Conservation (phyloP, 2,329 filamentous ascomycete genomes). For the Penicillium sp. region DNA sequence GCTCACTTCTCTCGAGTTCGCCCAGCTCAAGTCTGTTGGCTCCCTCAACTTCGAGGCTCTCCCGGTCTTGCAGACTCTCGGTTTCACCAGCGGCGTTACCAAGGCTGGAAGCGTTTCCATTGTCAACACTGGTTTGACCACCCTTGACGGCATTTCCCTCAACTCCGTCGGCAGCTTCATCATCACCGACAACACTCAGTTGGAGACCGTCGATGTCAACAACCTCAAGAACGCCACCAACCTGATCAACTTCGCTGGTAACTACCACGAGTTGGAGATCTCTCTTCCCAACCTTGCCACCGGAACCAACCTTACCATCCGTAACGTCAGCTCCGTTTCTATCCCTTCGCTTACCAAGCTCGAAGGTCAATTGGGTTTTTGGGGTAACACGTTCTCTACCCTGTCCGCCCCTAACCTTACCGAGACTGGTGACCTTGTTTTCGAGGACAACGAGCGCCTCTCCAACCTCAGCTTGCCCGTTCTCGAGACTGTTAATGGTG, state of each 20-base stretch:
- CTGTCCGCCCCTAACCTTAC: slow-evolving; percentile 55
- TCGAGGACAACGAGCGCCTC: slow-evolving; percentile 62
- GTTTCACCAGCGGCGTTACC: slow-evolving; percentile 68
- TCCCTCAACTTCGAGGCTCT: slow-evolving; percentile 75
- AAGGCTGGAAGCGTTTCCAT: slow-evolving; percentile 73
- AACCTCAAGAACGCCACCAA: slow-evolving; percentile 76
- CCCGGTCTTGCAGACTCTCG: slow-evolving; percentile 63
- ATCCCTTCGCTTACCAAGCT: slow-evolving; percentile 75
- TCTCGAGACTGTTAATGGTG: slow-evolving; percentile 73
- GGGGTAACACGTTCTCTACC: slow-evolving; percentile 66
- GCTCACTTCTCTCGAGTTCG: slow-evolving; percentile 71
- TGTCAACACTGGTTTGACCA: slow-evolving; percentile 81
- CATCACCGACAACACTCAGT: slow-evolving; percentile 88
- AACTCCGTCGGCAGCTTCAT: slow-evolving; percentile 72
- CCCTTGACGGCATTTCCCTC: slow-evolving; percentile 81
- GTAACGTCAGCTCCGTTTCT: slow-evolving; percentile 75
- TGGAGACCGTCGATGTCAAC: slow-evolving; percentile 74
- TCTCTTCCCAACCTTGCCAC: slow-evolving; percentile 77
- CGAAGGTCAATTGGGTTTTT: slow-evolving; percentile 82
- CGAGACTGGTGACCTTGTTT: slow-evolving; percentile 56
- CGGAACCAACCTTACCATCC: slow-evolving; percentile 80
- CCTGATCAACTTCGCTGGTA: slow-evolving; percentile 75
- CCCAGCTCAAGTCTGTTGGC: slow-evolving; percentile 67
- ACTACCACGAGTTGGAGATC: slow-evolving; percentile 73
- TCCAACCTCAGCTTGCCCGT: slow-evolving; percentile 76